Evolutionary conservation across 768 basidiomycete species (phyloP).

Genomic region (Leucogyrophana mollusca): DNA sequence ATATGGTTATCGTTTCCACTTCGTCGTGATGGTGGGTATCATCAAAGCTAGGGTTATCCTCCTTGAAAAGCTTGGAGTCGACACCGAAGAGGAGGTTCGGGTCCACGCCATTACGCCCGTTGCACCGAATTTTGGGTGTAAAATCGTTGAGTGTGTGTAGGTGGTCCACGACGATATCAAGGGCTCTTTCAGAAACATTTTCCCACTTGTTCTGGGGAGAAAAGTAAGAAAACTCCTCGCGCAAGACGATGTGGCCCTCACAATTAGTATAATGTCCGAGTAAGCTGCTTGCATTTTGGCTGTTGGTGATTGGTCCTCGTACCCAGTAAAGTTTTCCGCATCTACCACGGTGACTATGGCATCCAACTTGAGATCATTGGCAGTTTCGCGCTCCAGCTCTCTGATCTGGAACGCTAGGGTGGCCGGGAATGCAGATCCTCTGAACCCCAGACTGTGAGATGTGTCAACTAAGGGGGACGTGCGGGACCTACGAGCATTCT

Average conservation of each 20-base stretch:
- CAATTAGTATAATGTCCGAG: conserved; percentile 86
- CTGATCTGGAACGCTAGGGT: conserved; percentile 94
- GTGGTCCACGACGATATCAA: conserved; percentile 85
- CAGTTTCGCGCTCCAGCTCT: conserved; percentile 79
- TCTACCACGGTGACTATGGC: conserved; percentile 91
- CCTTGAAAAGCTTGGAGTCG: conserved; percentile 74
- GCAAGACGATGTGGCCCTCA: conserved; percentile 34
- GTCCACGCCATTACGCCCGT: conserved; percentile 63
- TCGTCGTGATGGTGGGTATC: conserved; percentile 66
- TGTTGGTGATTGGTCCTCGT: conserved; percentile 89
- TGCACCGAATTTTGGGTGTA: conserved; percentile 81
- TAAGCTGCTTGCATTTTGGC: conserved; percentile 96
- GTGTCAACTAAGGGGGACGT: background rate
- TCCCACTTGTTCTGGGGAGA: conserved; percentile 83
- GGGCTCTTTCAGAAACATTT: conserved; percentile 68
- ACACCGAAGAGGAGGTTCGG: conserved; percentile 86
- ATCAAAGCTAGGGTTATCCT: conserved; percentile 3
- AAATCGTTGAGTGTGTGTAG: conserved; percentile 86
- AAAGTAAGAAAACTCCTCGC: conserved; percentile 2
- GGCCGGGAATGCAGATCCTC: conserved; percentile 94
- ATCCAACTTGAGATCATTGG: conserved; percentile 76
- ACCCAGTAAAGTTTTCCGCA: conserved; percentile 89
- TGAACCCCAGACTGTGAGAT: conserved; percentile 25
- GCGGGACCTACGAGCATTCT: conserved; percentile 80
- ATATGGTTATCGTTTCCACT: conserved; percentile 77